A percentile compares a stretch with the other conserved stretches of the same genome.
phyloP scores from a whole-genome alignment of 805 yeast genomes.

The Torulaspora indica region DNA sequence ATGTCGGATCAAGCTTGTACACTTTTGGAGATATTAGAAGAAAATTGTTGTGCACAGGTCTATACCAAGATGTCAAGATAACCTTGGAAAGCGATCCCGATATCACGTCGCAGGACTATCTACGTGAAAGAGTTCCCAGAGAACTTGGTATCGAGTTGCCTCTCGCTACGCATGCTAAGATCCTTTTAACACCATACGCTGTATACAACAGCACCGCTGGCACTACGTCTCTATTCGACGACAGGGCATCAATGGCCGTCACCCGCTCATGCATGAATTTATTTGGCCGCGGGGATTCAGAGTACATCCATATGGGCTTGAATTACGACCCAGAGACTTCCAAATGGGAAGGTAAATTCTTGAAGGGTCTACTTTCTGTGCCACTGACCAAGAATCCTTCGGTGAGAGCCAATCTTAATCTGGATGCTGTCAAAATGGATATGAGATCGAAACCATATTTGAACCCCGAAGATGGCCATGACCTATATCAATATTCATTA shows the following conservation, averaged over 20 bases:
- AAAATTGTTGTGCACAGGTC: conserved; percentile 42
- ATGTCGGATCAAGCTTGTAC: conserved; percentile 37
- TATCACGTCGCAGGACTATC: conserved; percentile 7
- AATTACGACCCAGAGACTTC: conserved; percentile 46
- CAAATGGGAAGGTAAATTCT: conserved; percentile 44
- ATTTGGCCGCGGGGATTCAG: conserved; percentile 55
- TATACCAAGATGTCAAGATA: conserved; percentile 41
- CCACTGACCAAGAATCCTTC: conserved; percentile 45
- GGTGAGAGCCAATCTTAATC: conserved; percentile 40
- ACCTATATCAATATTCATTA: conserved; percentile 29
- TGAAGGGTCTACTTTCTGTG: conserved; percentile 44
- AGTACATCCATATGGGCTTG: conserved; percentile 44
- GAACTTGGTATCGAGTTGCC: conserved; percentile 39
- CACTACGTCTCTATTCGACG: conserved; percentile 36
- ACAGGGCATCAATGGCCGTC: conserved; percentile 35
- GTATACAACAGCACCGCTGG: conserved; percentile 28
- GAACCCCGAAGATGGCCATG: conserved; percentile 10
- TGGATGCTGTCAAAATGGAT: conserved; percentile 45
- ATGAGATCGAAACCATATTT: conserved; percentile 15
- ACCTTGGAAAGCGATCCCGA: conserved; percentile 40
- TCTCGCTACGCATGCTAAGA: conserved; percentile 44
- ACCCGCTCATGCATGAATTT: conserved; percentile 43
- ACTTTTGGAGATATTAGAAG: conserved; percentile 36
- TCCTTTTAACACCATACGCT: conserved; percentile 39
- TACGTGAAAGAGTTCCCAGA: conserved; percentile 18